These are phyloP conservation scores for Prunus padus DNA, from an alignment of 306 rosid genomes.

Conservation along the genomic window DNA sequence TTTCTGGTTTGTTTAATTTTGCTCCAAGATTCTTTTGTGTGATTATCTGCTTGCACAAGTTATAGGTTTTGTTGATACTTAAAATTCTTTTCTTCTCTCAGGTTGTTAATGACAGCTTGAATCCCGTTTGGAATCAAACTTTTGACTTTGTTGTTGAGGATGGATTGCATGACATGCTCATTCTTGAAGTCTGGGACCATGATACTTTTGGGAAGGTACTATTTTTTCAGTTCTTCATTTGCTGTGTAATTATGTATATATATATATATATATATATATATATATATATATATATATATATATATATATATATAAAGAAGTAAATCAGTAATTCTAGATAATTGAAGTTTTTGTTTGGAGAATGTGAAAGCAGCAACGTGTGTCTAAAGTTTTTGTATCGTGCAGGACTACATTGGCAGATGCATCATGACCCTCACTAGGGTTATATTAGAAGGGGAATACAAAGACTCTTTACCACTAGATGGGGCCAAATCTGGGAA, in stretches of 20 bases:
- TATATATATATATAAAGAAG: too few relatives aligned
- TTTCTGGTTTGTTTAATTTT: neutral
- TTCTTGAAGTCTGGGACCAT: slow-evolving; percentile 87
- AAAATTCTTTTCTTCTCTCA: slow-evolving; percentile 29
- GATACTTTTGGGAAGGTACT: slow-evolving; percentile 97
- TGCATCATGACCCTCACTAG: slow-evolving; percentile 83
- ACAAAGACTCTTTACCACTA: slow-evolving; percentile 64
- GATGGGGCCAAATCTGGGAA: slow-evolving; percentile 84
- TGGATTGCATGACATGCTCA: slow-evolving; percentile 93
- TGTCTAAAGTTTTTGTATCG: neutral
- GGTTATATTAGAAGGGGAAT: slow-evolving; percentile 88
- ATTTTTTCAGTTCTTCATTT: slow-evolving; percentile 4
- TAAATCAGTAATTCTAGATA: neutral
- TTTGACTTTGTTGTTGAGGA: slow-evolving; percentile 95
- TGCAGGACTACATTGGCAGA: slow-evolving; percentile 92
- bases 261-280: too few relatives aligned
- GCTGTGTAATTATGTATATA: too few relatives aligned
- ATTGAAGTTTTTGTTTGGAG: neutral
- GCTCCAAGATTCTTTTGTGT: slow-evolving; percentile 16
- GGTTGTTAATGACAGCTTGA: slow-evolving; percentile 88
- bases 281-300: too few relatives aligned
- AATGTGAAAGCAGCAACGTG: neutral
- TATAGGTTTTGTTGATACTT: slow-evolving; percentile 18
- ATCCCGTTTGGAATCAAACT: slow-evolving; percentile 98
- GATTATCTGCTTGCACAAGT: slow-evolving; percentile 8